phyloP scores from a whole-genome alignment of 2,329 filamentous ascomycete genomes.

The Trichoderma sp. region DNA sequence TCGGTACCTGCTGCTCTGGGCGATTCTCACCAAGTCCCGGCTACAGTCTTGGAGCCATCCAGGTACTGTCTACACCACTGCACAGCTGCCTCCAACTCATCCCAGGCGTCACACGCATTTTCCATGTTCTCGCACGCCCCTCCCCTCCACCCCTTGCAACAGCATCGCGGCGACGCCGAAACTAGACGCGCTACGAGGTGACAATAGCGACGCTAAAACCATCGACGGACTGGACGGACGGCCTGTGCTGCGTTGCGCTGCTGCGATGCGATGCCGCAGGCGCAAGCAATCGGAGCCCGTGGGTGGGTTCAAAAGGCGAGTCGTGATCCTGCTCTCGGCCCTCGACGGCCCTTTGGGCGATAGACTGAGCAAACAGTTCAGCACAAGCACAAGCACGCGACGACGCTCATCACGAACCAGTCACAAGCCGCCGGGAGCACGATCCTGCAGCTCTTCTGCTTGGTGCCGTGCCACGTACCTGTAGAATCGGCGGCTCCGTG shows the following conservation, averaged over 20 bases:
- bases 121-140: neutral
- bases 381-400: neutral
- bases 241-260: slow-evolving; percentile 9
- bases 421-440: neutral
- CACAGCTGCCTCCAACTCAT: neutral
- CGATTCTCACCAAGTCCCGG: neutral
- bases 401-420: neutral
- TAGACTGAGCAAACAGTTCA: neutral
- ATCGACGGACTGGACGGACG: slow-evolving; percentile 11
- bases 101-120: neutral
- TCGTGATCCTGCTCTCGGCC: neutral
- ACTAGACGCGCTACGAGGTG: slow-evolving; percentile 14
- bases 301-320: slow-evolving; percentile 16
- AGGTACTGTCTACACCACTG: neutral
- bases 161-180: slow-evolving; percentile 16
- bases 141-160: slow-evolving; percentile 11
- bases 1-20: neutral
- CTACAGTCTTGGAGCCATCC: neutral
- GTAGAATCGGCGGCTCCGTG: slow-evolving; percentile 1
- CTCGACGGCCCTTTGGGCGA: neutral
- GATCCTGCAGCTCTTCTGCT: neutral
- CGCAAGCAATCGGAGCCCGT: neutral
- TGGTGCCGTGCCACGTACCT: slow-evolving; percentile 3
- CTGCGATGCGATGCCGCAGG: slow-evolving; percentile 2
- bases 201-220: slow-evolving; percentile 17